Base-by-base conservation (phyloP, 371 early-diverging fungal genomes). In the Nematocida sp. region DNA sequence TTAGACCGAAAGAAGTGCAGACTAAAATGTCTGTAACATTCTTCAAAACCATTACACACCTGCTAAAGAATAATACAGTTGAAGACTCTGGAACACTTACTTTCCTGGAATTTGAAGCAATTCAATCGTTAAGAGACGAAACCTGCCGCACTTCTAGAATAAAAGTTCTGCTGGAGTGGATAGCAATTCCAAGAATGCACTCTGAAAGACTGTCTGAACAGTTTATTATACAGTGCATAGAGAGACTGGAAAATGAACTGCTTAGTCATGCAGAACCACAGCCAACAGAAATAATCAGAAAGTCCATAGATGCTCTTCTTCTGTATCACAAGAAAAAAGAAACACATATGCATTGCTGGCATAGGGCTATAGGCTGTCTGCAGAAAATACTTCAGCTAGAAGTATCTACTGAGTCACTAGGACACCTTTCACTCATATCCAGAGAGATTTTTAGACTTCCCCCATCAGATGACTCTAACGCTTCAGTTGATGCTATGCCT, bases 71-170 rank as follows among this genome's bases (percentile, higher is more conserved):
- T 13, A 71, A 44, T 57, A 40, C 25, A 46, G 52, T 58, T 11
- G 20, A 7, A 60, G 55, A 50, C 7, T 23, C 18, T 1, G 15
- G 58, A 6, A 39, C 11, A n/a, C 57, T 78, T 1, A 39, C 71
- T 6, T 70, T 70, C 42, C 57, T 78, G 20, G 80, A 78, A 47
- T 67, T 56, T 62, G 80, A 78, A 40, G 55, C 80, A 39, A 27
- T 70, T 56, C 9, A 66, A 11, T 6, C 80, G 1, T 70, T 78
- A 4, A 9, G 25, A 23, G 27, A 25, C 3, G 45, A 60, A 23
- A 52, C 25, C 20, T 3, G 6, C 47, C 9, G 5, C 0, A 20
- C 2, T 5, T 9, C 69, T 18, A 42, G 23, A 25, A 44, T 78
- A 7, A 15, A 57, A 0, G 52, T 62, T 40, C 47, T 70, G 1